Conservation (phyloP, 208 protist genomes). For the Trypanosomatidae sp. region DNA sequence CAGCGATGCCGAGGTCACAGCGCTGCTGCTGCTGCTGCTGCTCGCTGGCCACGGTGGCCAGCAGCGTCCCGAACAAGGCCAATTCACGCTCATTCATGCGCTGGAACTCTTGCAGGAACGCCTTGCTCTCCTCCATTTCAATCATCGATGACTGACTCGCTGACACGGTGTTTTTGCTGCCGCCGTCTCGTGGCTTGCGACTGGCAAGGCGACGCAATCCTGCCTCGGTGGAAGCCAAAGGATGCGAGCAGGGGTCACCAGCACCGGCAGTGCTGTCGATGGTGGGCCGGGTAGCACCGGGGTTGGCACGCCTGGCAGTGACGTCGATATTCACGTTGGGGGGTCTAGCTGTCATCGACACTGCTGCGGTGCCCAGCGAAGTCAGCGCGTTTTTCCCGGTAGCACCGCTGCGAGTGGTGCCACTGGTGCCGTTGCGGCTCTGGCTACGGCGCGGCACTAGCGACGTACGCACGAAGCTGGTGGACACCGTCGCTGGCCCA, state of each 20-base stretch:
- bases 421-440: not conserved
- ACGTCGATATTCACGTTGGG: too few relatives aligned
- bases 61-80: constrained; percentile 23
- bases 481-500: not conserved
- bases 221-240: constrained; percentile 3
- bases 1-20: not conserved
- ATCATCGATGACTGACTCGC: constrained; percentile 24
- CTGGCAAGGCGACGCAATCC: not conserved
- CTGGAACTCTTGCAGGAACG: constrained; percentile 26
- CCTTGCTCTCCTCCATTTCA: constrained; percentile 22
- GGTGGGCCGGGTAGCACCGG: not conserved
- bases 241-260: not conserved
- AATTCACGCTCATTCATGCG: constrained; percentile 27
- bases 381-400: too few relatives aligned
- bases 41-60: constrained; percentile 21
- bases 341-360: not conserved
- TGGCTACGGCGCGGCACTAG: constrained; percentile 3
- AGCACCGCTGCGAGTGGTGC: not conserved
- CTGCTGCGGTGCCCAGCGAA: not conserved
- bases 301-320: not conserved
- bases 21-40: constrained; percentile 16
- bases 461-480: not conserved
- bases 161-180: constrained; percentile 5
- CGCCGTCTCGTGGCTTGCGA: not conserved
- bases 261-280: not conserved